Evolutionary conservation across 2,329 filamentous ascomycete species (phyloP).

Genomic region (Cyclaneusma minus): DNA sequence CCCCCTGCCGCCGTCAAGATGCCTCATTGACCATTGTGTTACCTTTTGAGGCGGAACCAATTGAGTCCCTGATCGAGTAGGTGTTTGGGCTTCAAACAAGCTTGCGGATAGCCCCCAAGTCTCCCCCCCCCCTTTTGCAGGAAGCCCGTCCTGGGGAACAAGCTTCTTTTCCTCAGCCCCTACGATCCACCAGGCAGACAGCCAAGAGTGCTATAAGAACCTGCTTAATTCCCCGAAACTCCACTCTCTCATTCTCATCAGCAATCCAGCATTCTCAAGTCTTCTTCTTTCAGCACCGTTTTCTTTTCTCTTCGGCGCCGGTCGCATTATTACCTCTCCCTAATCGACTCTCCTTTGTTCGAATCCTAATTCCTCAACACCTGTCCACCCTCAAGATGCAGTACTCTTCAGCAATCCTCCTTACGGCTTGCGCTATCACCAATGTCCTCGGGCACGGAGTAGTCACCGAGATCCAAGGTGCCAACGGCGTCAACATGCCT

Average conservation of each 20-base stretch:
- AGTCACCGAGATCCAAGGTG: constrained; percentile 37
- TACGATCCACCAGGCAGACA: constrained; percentile 1
- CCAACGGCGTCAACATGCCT: constrained; percentile 47
- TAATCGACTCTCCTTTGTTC: constrained; percentile 1
- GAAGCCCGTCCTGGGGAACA: background rate
- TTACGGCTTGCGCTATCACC: constrained; percentile 27
- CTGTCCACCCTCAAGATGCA: constrained; percentile 24
- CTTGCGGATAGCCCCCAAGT: too few relatives aligned
- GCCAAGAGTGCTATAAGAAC: background rate
- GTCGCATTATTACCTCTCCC: constrained; percentile 2
- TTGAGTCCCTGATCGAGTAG: too few relatives aligned
- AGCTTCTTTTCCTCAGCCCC: background rate
- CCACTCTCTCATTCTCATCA: background rate
- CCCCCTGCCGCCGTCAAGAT: too few relatives aligned
- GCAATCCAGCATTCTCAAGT: constrained; percentile 1
- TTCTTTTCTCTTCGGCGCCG: constrained; percentile 1
- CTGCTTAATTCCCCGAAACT: background rate
- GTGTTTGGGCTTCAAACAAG: too few relatives aligned
- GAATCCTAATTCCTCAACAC: constrained; percentile 1
- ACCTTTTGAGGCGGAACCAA: too few relatives aligned
- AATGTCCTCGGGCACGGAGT: constrained; percentile 41
- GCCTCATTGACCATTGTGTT: too few relatives aligned
- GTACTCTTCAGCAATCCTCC: constrained; percentile 28
- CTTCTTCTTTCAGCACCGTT: constrained; percentile 1
- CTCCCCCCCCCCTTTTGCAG: too few relatives aligned